Percentiles rank a stretch among this genome's conserved stretches.
phyloP scores from a whole-genome alignment of 495 filamentous ascomycete species.

The Penicillium cinerascens region DNA sequence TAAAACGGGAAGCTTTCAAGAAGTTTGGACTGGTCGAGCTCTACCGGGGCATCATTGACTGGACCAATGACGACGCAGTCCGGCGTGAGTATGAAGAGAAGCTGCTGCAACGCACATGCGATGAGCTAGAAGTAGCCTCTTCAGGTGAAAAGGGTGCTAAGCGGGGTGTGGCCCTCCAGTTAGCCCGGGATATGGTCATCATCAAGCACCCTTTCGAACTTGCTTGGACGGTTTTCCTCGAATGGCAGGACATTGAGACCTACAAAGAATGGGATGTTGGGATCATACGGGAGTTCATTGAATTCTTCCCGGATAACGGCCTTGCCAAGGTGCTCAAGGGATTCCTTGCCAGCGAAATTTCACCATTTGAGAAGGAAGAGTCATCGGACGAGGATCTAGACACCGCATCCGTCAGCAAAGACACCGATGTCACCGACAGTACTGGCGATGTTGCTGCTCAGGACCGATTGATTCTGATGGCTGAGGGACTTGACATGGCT shows the following conservation, averaged over 20 bases:
- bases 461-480: constrained; percentile 76
- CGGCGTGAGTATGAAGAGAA: constrained; percentile 88
- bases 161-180: constrained; percentile 62
- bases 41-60: constrained; percentile 81
- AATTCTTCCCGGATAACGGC: constrained; percentile 80
- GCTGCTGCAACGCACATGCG: constrained; percentile 74
- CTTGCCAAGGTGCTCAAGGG: constrained; percentile 75
- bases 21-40: constrained; percentile 67
- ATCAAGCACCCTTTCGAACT: constrained; percentile 88
- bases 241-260: constrained; percentile 79
- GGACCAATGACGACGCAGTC: constrained; percentile 81
- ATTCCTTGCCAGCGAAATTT: constrained; percentile 78
- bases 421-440: constrained; percentile 21
- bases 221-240: constrained; percentile 85
- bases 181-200: constrained; percentile 89
- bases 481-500: constrained; percentile 71
- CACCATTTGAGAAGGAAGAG: constrained; percentile 61
- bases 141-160: constrained; percentile 63
- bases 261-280: constrained; percentile 69
- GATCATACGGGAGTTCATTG: constrained; percentile 72
- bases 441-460: constrained; percentile 54
- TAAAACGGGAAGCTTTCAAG: constrained; percentile 77
- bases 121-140: constrained; percentile 65
- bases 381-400: constrained; percentile 32
- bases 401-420: constrained; percentile 15